phyloP scores from a whole-genome alignment of 2,329 filamentous ascomycete species.

The Pyrenophora tritici-repentis region DNA sequence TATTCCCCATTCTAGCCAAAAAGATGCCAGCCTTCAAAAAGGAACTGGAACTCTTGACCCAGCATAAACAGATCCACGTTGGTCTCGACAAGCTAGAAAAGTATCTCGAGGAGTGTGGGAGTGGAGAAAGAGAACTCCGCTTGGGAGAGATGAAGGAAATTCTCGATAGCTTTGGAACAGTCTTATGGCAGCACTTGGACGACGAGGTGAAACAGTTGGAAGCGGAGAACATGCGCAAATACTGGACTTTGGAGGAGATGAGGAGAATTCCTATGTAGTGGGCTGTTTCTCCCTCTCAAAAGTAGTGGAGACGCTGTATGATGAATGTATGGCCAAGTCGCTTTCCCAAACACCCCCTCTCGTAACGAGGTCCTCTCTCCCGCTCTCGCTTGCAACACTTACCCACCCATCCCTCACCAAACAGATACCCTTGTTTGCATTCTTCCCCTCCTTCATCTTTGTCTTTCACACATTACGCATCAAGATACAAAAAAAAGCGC shows the following conservation, averaged over 20 bases:
- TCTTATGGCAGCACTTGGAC: conserved; percentile 82
- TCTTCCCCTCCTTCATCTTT: too few species aligned
- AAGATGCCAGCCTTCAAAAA: conserved; percentile 78
- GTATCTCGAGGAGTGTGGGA: conserved; percentile 67
- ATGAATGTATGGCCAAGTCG: background rate
- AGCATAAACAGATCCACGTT: conserved; percentile 79
- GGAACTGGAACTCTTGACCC: conserved; percentile 68
- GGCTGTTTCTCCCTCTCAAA: too few species aligned
- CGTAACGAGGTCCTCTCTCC: too few species aligned
- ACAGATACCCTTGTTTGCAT: too few species aligned
- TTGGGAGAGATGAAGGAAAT: conserved; percentile 66
- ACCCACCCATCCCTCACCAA: too few species aligned
- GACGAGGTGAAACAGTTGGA: conserved; percentile 79
- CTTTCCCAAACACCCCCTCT: too few species aligned
- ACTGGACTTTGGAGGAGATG: conserved; percentile 80
- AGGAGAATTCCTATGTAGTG: conserved; percentile 67
- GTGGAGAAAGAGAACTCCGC: conserved; percentile 65
- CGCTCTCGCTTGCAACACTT: too few species aligned
- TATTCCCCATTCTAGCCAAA: conserved; percentile 77
- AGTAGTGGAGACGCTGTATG: background rate
- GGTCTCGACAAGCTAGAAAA: conserved; percentile 71
- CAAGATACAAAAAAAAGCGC: too few species aligned
- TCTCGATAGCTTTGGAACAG: conserved; percentile 77
- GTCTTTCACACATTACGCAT: too few species aligned
- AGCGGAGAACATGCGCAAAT: conserved; percentile 85